phyloP scores from a whole-genome alignment of 306 rosid genomes.

The Senna siamea region DNA sequence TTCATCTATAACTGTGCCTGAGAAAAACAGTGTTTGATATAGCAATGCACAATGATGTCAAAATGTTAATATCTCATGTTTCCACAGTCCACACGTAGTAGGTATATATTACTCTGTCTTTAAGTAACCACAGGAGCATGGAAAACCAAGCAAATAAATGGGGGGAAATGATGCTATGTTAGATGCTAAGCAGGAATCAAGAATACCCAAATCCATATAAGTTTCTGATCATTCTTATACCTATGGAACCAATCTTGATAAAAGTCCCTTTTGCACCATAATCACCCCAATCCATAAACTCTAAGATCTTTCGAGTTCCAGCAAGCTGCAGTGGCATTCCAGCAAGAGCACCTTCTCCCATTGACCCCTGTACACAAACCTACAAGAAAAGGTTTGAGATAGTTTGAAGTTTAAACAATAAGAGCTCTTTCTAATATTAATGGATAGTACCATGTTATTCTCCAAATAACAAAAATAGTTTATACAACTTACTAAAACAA shows the following conservation, averaged over 20 bases:
- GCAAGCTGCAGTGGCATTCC: constrained; percentile 99
- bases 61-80: constrained; percentile 21
- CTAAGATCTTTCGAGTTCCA: constrained; percentile 82
- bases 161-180: constrained; percentile 1
- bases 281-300: constrained; percentile 99
- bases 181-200: constrained; percentile 27
- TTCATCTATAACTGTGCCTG: constrained; percentile 5
- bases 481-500: constrained; percentile 27
- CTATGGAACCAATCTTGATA: constrained; percentile 88
- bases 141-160: constrained; percentile 29
- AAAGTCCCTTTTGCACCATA: constrained; percentile 86
- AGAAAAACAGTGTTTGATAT: constrained; percentile 1
- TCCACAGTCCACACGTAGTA: background rate
- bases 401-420: constrained; percentile 31
- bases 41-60: constrained; percentile 21
- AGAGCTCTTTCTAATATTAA: background rate
- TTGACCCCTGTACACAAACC: constrained; percentile 99
- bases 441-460: constrained; percentile 27
- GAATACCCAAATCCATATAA: constrained; percentile 29
- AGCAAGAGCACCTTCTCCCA: constrained; percentile 97
- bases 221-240: constrained; percentile 48
- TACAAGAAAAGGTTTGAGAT: constrained; percentile 40
- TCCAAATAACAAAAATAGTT: constrained; percentile 26
- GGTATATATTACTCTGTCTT: background rate
- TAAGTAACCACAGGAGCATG: constrained; percentile 13